Evolutionary conservation across 1,284 basidiomycete genomes (phyloP).

Genomic region (Taiwanofungus camphoratus): DNA sequence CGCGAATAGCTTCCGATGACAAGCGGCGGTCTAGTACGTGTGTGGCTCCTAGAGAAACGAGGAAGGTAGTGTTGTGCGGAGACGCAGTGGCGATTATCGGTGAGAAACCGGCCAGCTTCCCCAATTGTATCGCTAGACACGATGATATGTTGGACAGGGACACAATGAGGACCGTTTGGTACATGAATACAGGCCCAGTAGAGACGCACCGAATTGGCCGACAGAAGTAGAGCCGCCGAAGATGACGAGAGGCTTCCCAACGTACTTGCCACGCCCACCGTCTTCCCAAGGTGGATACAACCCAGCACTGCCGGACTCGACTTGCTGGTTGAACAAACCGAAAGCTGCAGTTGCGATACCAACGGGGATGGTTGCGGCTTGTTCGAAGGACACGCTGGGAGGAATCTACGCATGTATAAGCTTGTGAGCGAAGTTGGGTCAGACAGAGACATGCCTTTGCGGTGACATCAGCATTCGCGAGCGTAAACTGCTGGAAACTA

Average conservation of each 20-base stretch:
- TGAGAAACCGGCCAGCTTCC: constrained; percentile 45
- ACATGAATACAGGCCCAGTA: neutral
- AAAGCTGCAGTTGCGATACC: constrained; percentile 34
- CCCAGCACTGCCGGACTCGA: constrained; percentile 27
- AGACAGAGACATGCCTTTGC: constrained; percentile 16
- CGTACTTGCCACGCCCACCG: constrained; percentile 31
- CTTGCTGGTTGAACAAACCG: constrained; percentile 31
- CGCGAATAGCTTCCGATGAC: constrained; percentile 20
- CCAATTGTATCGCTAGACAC: constrained; percentile 45
- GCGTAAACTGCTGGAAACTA: constrained; percentile 25
- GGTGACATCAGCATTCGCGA: constrained; percentile 17
- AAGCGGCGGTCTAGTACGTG: constrained; percentile 42
- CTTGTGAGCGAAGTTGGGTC: neutral
- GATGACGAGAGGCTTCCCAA: constrained; percentile 34
- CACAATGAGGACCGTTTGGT: neutral
- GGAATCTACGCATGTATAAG: constrained; percentile 20
- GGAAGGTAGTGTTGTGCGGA: constrained; percentile 32
- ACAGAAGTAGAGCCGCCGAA: constrained; percentile 40
- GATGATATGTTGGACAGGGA: neutral
- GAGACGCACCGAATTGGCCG: constrained; percentile 19
- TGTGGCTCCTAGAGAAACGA: constrained; percentile 50
- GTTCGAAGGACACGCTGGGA: constrained; percentile 26
- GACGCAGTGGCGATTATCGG: constrained; percentile 52
- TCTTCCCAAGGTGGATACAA: constrained; percentile 25
- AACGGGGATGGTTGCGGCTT: constrained; percentile 35